Percentiles rank a stretch among this genome's conserved stretches.
phyloP scores from a whole-genome alignment of 2,329 filamentous ascomycete species.

The Trichoderma sp. region DNA sequence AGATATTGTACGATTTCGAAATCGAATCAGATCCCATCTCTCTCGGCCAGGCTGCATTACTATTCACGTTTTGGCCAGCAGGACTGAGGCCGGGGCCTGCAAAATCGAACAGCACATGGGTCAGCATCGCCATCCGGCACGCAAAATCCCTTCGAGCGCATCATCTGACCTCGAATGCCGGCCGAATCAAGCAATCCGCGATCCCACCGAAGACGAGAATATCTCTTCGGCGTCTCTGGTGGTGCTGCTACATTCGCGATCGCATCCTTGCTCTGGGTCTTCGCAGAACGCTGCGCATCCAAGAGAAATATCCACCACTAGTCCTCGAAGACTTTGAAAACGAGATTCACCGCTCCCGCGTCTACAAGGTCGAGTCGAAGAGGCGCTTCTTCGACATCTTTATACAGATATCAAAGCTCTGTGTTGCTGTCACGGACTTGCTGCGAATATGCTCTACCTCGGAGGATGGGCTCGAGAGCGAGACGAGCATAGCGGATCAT shows the following conservation, averaged over 20 bases:
- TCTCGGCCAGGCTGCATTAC: background rate
- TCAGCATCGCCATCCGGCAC: constrained; percentile 15
- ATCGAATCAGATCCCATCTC: constrained; percentile 10
- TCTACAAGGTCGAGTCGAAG: constrained; percentile 12
- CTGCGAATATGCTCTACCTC: background rate
- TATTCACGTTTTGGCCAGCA: constrained; percentile 14
- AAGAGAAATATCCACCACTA: constrained; percentile 22
- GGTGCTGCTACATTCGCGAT: constrained; percentile 52
- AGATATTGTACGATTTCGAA: constrained; percentile 18
- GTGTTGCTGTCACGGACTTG: constrained; percentile 2
- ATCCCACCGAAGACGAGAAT: constrained; percentile 35
- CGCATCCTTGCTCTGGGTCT: constrained; percentile 47
- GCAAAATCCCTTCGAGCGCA: constrained; percentile 26
- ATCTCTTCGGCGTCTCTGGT: constrained; percentile 43
- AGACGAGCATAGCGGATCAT: background rate
- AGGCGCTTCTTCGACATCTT: constrained; percentile 2
- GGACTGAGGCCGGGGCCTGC: background rate
- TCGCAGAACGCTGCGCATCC: constrained; percentile 46
- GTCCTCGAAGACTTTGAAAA: constrained; percentile 40
- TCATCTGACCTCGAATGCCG: background rate
- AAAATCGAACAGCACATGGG: background rate
- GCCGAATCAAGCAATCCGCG: background rate
- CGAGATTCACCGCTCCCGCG: constrained; percentile 14
- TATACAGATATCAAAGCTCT: constrained; percentile 8
- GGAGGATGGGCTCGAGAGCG: constrained; percentile 6